These are phyloP conservation scores for Lepidium sativum DNA, from an alignment of 345 rosid genomes.

Conservation along the genomic window DNA sequence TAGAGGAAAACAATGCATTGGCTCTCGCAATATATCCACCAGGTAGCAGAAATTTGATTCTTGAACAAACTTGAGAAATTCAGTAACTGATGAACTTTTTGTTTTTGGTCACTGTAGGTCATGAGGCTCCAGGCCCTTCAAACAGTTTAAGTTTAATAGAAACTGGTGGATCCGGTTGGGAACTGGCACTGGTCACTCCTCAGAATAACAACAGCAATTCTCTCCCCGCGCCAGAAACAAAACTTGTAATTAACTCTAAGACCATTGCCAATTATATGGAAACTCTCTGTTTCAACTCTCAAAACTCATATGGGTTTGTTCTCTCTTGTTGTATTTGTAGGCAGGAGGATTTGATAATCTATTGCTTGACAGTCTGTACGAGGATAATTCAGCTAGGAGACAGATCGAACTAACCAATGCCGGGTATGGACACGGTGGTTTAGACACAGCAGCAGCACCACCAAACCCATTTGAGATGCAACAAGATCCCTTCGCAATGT, in stretches of 20 bases:
- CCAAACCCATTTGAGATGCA: conserved; percentile 63
- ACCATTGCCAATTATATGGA: not conserved
- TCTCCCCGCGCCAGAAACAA: conserved; percentile 39
- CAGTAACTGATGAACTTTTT: not conserved
- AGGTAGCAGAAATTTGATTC: conserved; percentile 35
- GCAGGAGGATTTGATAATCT: conserved; percentile 92
- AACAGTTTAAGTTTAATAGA: conserved; percentile 39
- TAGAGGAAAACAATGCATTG: conserved; percentile 77
- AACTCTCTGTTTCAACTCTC: not conserved
- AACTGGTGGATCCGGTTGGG: conserved; percentile 79
- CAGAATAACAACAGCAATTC: conserved; percentile 55
- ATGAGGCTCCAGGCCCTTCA: conserved; percentile 33
- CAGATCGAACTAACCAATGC: conserved; percentile 72
- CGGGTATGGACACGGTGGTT: conserved; percentile 57
- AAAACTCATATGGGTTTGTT: not conserved
- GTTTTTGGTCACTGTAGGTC: conserved; percentile 37
- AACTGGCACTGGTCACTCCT: conserved; percentile 81
- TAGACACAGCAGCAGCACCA: not conserved
- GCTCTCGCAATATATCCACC: conserved; percentile 90
- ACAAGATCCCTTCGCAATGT: conserved; percentile 67
- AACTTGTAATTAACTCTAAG: conserved; percentile 44
- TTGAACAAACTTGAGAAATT: not conserved
- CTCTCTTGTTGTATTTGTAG: conserved; percentile 26
- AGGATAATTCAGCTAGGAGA: conserved; percentile 73
- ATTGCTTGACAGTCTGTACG: conserved; percentile 86